Base-by-base conservation (phyloP, 768 basidiomycete species). In the Rhizopogon rudus region DNA sequence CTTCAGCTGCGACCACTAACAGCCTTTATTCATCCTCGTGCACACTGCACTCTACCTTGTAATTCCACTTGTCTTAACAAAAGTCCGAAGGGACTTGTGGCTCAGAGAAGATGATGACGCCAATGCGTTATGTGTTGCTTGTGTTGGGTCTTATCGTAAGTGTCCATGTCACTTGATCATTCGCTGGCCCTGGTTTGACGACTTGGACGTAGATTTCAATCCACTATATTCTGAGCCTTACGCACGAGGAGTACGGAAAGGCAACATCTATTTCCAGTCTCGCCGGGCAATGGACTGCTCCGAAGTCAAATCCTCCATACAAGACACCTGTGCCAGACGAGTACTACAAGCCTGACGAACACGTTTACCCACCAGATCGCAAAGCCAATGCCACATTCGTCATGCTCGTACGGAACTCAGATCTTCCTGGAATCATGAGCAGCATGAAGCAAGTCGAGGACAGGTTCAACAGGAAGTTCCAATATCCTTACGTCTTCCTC, bases 401-500 rank as follows among this genome's bases (percentile, higher is more conserved):
- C 48, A 80, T 92, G 60, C 81, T 98, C 43, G 86, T 81, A 40
- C 77, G 87, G 41, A 91, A 90, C 64, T 70, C 72, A 33, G 88
- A 91, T 56, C 60, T 86, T 6, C 59, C 77, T n/a, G 77, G 78
- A 16, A 80, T 85, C 43, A 70, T 88, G 52, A 71, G 72, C 40
- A 87, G 85, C 59, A 83, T 93, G 60, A 80, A 80, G 58, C 81
- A 88, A 67, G 71, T 93, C 72, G 96, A 98, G 72, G 87, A 91
- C 65, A 76, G 88, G 40, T 97, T 97, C 74, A 98, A 98, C 71
- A 73, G 76, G 43, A 80, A 77, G 57, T 88, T 82, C 61, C 77
- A 80, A 20, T 96, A 97, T 64, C 91, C 92, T 4, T 97, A 90
- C 69, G 86, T 93, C 25, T 88, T 97, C 71, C 74, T 98, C 57